A percentile compares a stretch with the other conserved stretches of the same genome.
Evolutionary conservation across 2,329 filamentous ascomycete species (phyloP).

Genomic region (Fusarium kyushuense): DNA sequence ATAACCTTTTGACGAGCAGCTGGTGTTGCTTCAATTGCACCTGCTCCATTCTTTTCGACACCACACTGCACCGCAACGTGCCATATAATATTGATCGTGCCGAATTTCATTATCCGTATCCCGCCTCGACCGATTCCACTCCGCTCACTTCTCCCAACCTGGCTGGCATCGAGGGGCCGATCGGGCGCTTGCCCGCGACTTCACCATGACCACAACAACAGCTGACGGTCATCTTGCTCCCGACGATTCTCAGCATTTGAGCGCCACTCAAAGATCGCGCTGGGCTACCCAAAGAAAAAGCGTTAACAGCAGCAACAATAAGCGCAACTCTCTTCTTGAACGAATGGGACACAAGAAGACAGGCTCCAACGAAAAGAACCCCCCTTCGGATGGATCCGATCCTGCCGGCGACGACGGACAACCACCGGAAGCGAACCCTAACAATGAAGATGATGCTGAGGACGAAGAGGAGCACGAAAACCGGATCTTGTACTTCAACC

Average conservation of each 20-base stretch:
- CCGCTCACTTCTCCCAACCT: constrained; percentile 47
- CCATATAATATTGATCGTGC: background rate
- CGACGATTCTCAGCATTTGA: constrained; percentile 29
- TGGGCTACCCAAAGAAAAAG: constrained; percentile 95
- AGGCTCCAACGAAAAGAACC: constrained; percentile 76
- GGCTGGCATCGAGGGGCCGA: constrained; percentile 55
- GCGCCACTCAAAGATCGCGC: constrained; percentile 79
- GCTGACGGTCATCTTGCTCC: constrained; percentile 47
- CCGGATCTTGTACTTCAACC: constrained; percentile 85
- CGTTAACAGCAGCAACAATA: constrained; percentile 78
- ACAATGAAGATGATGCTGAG: constrained; percentile 52
- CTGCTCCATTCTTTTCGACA: constrained; percentile 35
- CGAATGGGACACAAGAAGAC: constrained; percentile 75
- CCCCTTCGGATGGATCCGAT: constrained; percentile 53
- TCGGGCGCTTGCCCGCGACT: constrained; percentile 56
- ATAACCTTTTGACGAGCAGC: constrained; percentile 37
- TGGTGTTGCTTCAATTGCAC: constrained; percentile 45
- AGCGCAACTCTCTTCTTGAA: constrained; percentile 85
- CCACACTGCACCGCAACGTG: constrained; percentile 2
- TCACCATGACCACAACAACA: constrained; percentile 52
- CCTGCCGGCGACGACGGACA: constrained; percentile 43
- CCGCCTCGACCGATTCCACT: constrained; percentile 30
- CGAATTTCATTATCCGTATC: constrained; percentile 18
- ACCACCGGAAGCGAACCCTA: constrained; percentile 48
- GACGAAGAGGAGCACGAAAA: constrained; percentile 58